Evolutionary conservation across 805 yeast genomes (phyloP).

Genomic region (Yamadazyma scolyti): DNA sequence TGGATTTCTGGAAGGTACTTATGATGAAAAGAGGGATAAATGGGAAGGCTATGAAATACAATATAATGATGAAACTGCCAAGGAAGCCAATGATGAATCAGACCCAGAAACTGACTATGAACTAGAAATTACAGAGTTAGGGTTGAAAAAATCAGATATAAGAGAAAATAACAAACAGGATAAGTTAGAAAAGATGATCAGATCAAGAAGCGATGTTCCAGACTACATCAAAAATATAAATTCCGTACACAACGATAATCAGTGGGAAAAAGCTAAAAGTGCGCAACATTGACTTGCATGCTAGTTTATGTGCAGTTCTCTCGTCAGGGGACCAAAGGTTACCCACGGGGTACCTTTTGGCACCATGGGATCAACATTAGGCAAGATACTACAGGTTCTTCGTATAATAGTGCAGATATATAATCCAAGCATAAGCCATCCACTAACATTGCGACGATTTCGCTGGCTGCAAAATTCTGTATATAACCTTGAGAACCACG

Average conservation of each 20-base stretch:
- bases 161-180: slow-evolving; percentile 23
- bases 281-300: too few species aligned
- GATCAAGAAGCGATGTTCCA: slow-evolving; percentile 76
- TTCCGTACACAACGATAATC: slow-evolving; percentile 3
- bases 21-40: slow-evolving; percentile 72
- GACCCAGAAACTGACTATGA: slow-evolving; percentile 22
- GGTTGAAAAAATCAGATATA: slow-evolving; percentile 23
- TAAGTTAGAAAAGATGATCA: slow-evolving; percentile 41
- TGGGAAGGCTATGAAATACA: slow-evolving; percentile 76
- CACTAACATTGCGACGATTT: too few species aligned
- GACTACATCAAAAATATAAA: slow-evolving; percentile 51
- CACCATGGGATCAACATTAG: too few species aligned
- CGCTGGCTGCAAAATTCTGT: too few species aligned
- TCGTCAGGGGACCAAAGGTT: too few species aligned
- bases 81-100: slow-evolving; percentile 20
- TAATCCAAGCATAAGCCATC: too few species aligned
- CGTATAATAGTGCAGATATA: too few species aligned
- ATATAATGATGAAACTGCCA: slow-evolving; percentile 42
- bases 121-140: slow-evolving; percentile 35
- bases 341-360: too few species aligned
- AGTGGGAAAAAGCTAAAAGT: too few species aligned
- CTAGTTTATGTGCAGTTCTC: too few species aligned
- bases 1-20: slow-evolving; percentile 55
- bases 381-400: too few species aligned
- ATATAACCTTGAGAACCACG: too few species aligned